Evolutionary conservation across 2,329 filamentous ascomycete species (phyloP), one percentile per base, ranked within the genome.

Genomic region (Colletotrichum sp.): DNA sequence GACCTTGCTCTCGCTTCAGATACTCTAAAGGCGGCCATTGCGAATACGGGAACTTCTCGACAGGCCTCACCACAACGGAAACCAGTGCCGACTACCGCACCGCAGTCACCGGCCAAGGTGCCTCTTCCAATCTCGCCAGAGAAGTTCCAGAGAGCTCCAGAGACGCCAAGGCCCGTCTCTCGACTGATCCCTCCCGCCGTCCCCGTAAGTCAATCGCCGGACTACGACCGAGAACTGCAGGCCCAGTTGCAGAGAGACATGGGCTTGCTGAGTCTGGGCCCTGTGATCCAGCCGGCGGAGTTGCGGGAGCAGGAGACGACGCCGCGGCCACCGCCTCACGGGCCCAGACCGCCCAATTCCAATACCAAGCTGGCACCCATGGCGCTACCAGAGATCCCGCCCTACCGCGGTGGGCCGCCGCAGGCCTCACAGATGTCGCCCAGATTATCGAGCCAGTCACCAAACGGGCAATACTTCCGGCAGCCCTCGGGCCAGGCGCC

Each of bases 221-320:
- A 93, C 74, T 92, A 93, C 78, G 92, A 93, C 79, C 86, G 88
- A 62, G 88, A 90, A 57, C 82, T 93, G 57, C 92, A 92, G 76
- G 89, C 91, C 52, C 91, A 94, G 81, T 83, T 94, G n/a, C 91
- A 91, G 78, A 89, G 89, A 73, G 92, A 93, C 77, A 90, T 93
- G 85, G 87, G 87, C 34, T 87, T 88, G 78, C 84, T 93, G 78
- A 91, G 89, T 71, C 83, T 93, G 60, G 84, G 84, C 9, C 77
- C 84, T 3, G 83, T 84, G 16, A 83, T 86, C 36, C 81, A 81
- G 76, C 78, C 77, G 13, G 66, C 65, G 13, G 70, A 75, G 9
- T 48, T 55, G n/a, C 65, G 52, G 1, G 26, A 32, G n/a, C 59
- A 67, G 28, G 68, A 77, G 48, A 62, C 44, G 34, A 78, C 79